phyloP scores from a whole-genome alignment of 306 rosid species.

The Canavalia ensiformis region DNA sequence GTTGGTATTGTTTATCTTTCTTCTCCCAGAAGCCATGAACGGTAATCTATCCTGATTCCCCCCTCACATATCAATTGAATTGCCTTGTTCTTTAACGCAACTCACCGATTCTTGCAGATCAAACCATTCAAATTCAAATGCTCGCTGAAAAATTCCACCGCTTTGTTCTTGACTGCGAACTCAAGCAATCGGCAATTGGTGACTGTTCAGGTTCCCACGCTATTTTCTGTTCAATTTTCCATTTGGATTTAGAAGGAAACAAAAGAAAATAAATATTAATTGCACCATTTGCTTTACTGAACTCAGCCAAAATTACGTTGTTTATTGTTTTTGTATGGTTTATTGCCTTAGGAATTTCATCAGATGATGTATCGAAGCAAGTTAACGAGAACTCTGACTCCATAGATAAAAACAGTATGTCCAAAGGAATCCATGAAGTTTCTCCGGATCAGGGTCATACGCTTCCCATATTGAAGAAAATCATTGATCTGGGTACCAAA shows the following conservation, averaged over 20 bases:
- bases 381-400: slow-evolving; percentile 52
- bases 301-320: neutral
- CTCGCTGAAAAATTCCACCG: slow-evolving; percentile 47
- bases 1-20: slow-evolving; percentile 7
- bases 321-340: slow-evolving; percentile 2
- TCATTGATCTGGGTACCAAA: slow-evolving; percentile 66
- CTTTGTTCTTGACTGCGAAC: slow-evolving; percentile 50
- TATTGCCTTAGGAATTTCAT: slow-evolving; percentile 8
- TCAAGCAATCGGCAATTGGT: slow-evolving; percentile 48
- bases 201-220: slow-evolving; percentile 52
- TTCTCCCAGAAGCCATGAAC: slow-evolving; percentile 55
- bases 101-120: slow-evolving; percentile 56
- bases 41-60: slow-evolving; percentile 45
- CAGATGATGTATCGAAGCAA: slow-evolving; percentile 54
- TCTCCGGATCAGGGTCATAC: slow-evolving; percentile 70
- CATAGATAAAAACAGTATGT: slow-evolving; percentile 56
- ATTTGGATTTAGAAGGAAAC: neutral
- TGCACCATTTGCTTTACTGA: neutral
- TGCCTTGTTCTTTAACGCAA: neutral
- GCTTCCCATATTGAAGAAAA: slow-evolving; percentile 84
- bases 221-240: neutral
- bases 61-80: neutral
- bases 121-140: slow-evolving; percentile 52
- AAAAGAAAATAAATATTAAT: neutral
- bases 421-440: slow-evolving; percentile 63